Conservation (phyloP, 1,139 yeast genomes). For the Protomyces arabidopsidicola region DNA sequence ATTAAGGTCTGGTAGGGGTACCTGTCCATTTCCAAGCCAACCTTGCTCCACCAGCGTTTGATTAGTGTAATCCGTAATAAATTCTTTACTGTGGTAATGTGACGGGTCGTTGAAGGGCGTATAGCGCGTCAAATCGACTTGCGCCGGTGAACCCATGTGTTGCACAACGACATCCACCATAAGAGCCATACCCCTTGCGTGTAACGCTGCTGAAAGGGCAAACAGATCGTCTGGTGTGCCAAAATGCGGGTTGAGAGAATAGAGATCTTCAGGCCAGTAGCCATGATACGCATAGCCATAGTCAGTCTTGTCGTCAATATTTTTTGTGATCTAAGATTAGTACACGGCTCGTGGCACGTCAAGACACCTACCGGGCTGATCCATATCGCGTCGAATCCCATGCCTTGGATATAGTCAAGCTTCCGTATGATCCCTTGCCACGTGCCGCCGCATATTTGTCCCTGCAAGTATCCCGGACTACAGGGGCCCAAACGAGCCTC, state of each 20-base stretch:
- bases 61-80: constrained; percentile 27
- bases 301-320: constrained; percentile 26
- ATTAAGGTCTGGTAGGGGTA: constrained; percentile 29
- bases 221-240: constrained; percentile 28
- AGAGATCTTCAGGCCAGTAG: constrained; percentile 29
- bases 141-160: constrained; percentile 24
- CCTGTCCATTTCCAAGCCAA: constrained; percentile 28
- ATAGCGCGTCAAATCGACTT: constrained; percentile 19
- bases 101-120: constrained; percentile 27
- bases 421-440: constrained; percentile 30
- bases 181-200: constrained; percentile 29
- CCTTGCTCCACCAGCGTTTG: constrained; percentile 30
- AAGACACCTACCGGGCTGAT: neutral
- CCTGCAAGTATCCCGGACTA: neutral
- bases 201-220: constrained; percentile 26
- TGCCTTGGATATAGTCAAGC: constrained; percentile 31
- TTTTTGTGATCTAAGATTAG: constrained; percentile 26
- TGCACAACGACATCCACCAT: constrained; percentile 32
- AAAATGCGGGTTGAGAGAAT: constrained; percentile 28
- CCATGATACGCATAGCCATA: constrained; percentile 31
- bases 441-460: constrained; percentile 31
- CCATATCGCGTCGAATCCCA: constrained; percentile 30
- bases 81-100: constrained; percentile 24
- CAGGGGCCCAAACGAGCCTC: constrained; percentile 6
- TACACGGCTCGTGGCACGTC: constrained; percentile 4